Base-by-base conservation (phyloP, 2,329 filamentous ascomycete species). In the Fusarium sp. region DNA sequence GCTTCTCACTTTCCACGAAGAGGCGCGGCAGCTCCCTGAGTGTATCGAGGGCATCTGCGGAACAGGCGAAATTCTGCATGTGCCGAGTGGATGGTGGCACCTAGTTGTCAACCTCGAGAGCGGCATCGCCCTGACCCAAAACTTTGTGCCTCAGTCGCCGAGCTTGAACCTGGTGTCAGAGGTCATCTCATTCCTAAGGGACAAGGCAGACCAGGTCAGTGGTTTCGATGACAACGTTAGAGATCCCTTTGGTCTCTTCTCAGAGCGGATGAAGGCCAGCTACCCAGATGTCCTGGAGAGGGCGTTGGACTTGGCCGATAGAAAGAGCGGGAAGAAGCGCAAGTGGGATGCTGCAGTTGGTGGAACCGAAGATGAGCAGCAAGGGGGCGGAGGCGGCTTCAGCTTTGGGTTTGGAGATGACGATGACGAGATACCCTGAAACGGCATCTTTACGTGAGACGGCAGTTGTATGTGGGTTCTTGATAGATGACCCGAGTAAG, bases 1-100 rank as follows among this genome's bases (percentile, higher is more conserved):
- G 93, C 88, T 98, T 9, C 88, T 98, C 16, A 92, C 92, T 31
- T 98, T 98, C 82, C 97, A 98, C 80, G 89, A 89, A 2, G 93
- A 95, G 79, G 97, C 96, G 11, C 90, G 96, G 61, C 87, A 85
- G 62, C 91, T 92, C 2, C 90, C 92, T 0, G 94, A 93, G 13
- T 98, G 95, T 78, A 83, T 93, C 33, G 96, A 98, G 83, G 96
- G 95, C 0, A 91, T 98, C 31, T 98, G 96, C 80, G 84, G 86
- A 16, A 90, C 92, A 48, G 96, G 96, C 3, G 97, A 98, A 82
- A 92, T 98, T 18, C 84, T 98, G 59, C 94, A 98, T 80, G 96
- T 98, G 7, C 96, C 97, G 0, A 95, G 93, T 61, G 95, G 96
- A 7, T 98, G 96, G 96, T 98, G 97, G 92, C 96, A 98, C 86